Evolutionary conservation across 805 yeast species (phyloP).

Genomic region (Suhomyces emberorum): DNA sequence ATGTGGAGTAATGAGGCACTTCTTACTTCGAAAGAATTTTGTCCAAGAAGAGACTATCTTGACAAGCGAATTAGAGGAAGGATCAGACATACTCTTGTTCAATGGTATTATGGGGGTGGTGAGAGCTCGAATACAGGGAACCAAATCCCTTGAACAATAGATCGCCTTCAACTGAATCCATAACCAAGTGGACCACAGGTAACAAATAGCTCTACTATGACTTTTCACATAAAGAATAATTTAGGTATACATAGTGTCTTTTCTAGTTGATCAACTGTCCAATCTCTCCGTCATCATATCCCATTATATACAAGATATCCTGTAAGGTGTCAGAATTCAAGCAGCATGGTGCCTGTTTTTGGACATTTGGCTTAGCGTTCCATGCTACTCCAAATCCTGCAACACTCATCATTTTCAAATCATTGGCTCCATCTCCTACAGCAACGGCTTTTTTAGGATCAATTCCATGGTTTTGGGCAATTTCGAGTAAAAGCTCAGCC

Average conservation of each 20-base stretch:
- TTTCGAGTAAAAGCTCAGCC: constrained; percentile 63
- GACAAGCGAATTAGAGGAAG: constrained; percentile 48
- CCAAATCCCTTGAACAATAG: no score
- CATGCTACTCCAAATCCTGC: constrained; percentile 97
- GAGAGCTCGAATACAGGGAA: constrained; percentile 49
- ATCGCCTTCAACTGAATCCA: no score
- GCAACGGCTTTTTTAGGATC: constrained; percentile 62
- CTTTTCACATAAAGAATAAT: no score
- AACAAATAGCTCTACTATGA: no score
- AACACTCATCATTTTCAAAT: constrained; percentile 81
- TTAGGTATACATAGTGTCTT: no score
- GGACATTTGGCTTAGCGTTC: constrained; percentile 96
- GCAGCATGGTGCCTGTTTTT: constrained; percentile 73
- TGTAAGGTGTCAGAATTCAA: constrained; percentile 70
- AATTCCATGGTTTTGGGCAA: constrained; percentile 55
- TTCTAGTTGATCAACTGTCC: constrained; percentile 16
- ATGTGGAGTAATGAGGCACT: constrained; percentile 76
- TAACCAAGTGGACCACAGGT: no score
- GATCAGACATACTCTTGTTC: constrained; percentile 68
- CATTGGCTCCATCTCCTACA: constrained; percentile 97
- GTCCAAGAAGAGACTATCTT: constrained; percentile 53
- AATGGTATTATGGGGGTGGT: constrained; percentile 84
- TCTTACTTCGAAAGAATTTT: constrained; percentile 50
- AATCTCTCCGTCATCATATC: constrained; percentile 60
- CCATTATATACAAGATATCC: constrained; percentile 79